A percentile compares a stretch with the other conserved stretches of the same genome.
These are phyloP conservation scores for Lunularia cruciata DNA, from an alignment of 225 moss, liverwort and hornwort species.

Conservation along the genomic window DNA sequence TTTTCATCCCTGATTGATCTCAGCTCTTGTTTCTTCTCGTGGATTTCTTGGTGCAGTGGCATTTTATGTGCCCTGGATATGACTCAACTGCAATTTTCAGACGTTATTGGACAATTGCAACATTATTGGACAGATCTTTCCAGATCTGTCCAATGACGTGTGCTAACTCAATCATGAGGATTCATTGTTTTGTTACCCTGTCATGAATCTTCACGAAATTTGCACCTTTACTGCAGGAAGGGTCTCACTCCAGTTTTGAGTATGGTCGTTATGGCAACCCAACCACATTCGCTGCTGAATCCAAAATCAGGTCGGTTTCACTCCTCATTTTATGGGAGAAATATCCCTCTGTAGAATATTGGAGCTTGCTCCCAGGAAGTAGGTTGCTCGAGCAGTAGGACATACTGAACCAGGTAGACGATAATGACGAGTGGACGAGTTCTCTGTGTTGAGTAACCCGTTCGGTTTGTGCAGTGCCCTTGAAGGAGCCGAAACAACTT, in stretches of 20 bases:
- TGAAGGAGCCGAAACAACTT: slow-evolving; percentile 91
- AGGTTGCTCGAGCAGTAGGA: neutral
- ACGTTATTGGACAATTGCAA: too few relatives aligned
- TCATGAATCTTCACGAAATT: too few relatives aligned
- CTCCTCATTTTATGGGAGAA: neutral
- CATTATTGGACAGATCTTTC: too few relatives aligned
- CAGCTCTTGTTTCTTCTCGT: too few relatives aligned
- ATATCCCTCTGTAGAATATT: neutral
- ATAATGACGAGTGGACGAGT: neutral
- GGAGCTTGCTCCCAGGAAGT: neutral
- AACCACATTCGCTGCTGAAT: slow-evolving; percentile 85
- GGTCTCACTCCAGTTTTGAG: slow-evolving; percentile 84
- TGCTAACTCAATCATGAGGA: too few relatives aligned
- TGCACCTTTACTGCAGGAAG: slow-evolving; percentile 49
- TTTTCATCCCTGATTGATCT: too few relatives aligned
- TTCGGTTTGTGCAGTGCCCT: slow-evolving; percentile 59
- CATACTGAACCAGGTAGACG: neutral
- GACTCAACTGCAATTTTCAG: too few relatives aligned
- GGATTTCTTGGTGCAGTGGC: too few relatives aligned
- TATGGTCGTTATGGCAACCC: slow-evolving; percentile 99
- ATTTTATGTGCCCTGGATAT: too few relatives aligned
- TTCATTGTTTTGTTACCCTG: too few relatives aligned
- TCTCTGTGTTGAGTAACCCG: neutral
- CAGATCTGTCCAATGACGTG: too few relatives aligned
- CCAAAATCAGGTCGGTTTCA: slow-evolving; percentile 76